Conservation (phyloP, 805 yeast genomes). For the Ogataea degrootiae region DNA sequence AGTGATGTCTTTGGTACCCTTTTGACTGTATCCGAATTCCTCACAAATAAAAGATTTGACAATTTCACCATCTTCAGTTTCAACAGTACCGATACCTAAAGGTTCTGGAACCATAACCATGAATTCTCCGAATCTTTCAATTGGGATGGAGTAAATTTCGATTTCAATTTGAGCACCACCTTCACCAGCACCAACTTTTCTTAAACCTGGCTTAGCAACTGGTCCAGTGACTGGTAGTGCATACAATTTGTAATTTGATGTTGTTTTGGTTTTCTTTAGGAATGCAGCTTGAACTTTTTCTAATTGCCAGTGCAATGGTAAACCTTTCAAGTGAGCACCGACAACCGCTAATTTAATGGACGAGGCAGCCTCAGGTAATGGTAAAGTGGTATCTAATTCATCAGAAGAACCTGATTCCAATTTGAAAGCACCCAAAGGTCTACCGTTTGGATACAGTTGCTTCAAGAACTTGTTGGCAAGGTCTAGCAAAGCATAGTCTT, state of each 20-base stretch:
- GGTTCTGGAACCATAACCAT: constrained; percentile 91
- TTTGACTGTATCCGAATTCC: constrained; percentile 71
- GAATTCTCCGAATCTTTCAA: constrained; percentile 73
- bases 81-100: constrained; percentile 90
- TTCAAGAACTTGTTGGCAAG: constrained; percentile 68
- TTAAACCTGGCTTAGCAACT: constrained; percentile 82
- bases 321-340: constrained; percentile 89
- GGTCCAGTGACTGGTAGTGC: constrained; percentile 84
- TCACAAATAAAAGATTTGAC: constrained; percentile 95
- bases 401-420: constrained; percentile 32
- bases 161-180: constrained; percentile 62
- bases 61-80: constrained; percentile 73
- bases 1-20: constrained; percentile 80
- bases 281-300: constrained; percentile 76
- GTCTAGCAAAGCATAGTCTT: constrained; percentile 85
- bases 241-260: constrained; percentile 67
- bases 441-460: constrained; percentile 34
- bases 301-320: constrained; percentile 92
- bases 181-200: constrained; percentile 47
- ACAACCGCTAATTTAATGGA: constrained; percentile 82
- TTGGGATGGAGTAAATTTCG: constrained; percentile 83
- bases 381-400: constrained; percentile 41
- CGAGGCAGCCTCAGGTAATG: constrained; percentile 36
- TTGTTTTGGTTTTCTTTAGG: constrained; percentile 60
- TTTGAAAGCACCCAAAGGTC: constrained; percentile 49